A percentile compares a stretch with the other conserved stretches of the same genome.
Evolutionary conservation across 805 yeast species (phyloP).

Genomic region (Wickerhamiella shivajii): DNA sequence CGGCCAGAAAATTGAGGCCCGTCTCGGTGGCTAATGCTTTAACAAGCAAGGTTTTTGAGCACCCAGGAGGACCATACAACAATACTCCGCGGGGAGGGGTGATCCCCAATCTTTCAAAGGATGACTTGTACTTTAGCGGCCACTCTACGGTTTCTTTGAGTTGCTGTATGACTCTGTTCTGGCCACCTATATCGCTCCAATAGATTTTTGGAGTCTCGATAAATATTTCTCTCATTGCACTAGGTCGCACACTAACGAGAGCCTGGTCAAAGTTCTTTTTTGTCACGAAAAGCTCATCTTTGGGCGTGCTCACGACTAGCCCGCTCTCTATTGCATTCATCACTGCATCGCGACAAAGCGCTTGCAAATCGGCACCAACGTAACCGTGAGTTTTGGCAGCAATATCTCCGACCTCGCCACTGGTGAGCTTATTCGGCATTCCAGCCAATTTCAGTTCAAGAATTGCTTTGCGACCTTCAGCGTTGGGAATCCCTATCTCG

Average conservation of each 20-base stretch:
- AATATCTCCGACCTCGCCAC: constrained; percentile 41
- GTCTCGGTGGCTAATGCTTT: constrained; percentile 93
- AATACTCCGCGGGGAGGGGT: constrained; percentile 86
- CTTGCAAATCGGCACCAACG: constrained; percentile 91
- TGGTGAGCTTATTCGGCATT: constrained; percentile 42
- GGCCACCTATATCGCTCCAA: constrained; percentile 97
- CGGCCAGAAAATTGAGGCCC: constrained; percentile 84
- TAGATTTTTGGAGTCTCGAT: constrained; percentile 86
- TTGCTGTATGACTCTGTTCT: constrained; percentile 63
- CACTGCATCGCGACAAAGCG: constrained; percentile 77
- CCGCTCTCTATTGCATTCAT: constrained; percentile 65
- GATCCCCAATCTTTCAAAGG: constrained; percentile 66
- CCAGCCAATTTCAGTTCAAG: constrained; percentile 43
- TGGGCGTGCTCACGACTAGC: constrained; percentile 19
- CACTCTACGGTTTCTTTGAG: constrained; percentile 82
- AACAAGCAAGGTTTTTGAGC: constrained; percentile 89
- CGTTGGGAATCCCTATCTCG: constrained; percentile 87
- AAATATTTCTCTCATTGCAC: constrained; percentile 93
- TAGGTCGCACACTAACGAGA: constrained; percentile 69
- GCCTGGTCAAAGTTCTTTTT: constrained; percentile 54
- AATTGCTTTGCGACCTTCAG: constrained; percentile 60
- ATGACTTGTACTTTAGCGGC: constrained; percentile 69
- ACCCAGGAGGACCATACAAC: constrained; percentile 96
- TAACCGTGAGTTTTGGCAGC: constrained; percentile 86
- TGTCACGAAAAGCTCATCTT: constrained; percentile 32